These are phyloP conservation scores for Termitomyces sp. DNA, from an alignment of 768 basidiomycete species.

Conservation along the genomic window DNA sequence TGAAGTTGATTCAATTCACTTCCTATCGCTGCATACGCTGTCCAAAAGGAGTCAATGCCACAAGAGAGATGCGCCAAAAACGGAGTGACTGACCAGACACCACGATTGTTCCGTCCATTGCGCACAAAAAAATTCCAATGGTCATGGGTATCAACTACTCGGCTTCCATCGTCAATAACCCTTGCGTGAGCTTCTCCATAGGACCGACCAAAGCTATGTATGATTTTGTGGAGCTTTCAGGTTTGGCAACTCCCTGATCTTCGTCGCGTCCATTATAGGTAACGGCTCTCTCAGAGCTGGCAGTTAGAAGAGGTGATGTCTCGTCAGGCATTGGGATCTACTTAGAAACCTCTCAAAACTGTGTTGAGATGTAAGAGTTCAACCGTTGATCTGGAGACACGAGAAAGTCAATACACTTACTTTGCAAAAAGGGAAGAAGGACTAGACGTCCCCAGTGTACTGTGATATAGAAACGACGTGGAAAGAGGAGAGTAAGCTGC, in stretches of 20 bases:
- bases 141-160: constrained; percentile 40
- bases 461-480: not conserved
- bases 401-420: not conserved
- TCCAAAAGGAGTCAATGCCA: too few species aligned
- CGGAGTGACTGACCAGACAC: too few species aligned
- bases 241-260: constrained; percentile 7
- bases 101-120: too few species aligned
- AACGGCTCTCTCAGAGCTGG: constrained; percentile 1
- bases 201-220: constrained; percentile 18
- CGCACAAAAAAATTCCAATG: too few species aligned
- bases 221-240: too few species aligned
- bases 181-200: not conserved
- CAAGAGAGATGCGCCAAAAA: too few species aligned
- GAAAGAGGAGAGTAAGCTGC: not conserved
- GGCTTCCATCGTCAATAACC: not conserved
- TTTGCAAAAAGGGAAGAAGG: not conserved
- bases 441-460: not conserved
- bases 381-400: not conserved
- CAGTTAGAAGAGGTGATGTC: constrained; percentile 24
- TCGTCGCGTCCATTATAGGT: constrained; percentile 9
- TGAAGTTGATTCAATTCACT: constrained; percentile 57
- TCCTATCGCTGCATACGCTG: too few species aligned
- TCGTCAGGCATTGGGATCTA: constrained; percentile 25
- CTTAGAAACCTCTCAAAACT: not conserved
- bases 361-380: not conserved